Conservation (phyloP, 2,329 filamentous ascomycete species). For the Dactylellina drechsleri region DNA sequence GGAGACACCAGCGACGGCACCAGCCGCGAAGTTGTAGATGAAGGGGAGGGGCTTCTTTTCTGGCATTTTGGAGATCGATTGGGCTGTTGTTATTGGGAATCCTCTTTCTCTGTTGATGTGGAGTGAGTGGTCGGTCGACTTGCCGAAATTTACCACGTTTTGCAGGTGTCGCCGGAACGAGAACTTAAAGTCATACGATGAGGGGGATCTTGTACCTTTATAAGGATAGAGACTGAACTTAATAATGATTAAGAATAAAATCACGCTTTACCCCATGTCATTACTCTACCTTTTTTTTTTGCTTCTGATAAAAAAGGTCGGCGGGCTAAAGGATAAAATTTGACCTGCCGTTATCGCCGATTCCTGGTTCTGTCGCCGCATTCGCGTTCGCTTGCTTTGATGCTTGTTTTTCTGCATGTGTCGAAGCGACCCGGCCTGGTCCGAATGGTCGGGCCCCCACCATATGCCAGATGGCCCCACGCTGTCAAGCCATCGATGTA, state of each 20-base stretch:
- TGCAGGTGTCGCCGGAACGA: not conserved
- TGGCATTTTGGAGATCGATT: slow-evolving; percentile 67
- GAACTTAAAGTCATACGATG: not conserved
- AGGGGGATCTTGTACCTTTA: not conserved
- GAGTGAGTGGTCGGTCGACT: slow-evolving; percentile 33
- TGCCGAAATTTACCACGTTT: not conserved
- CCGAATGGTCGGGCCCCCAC: slow-evolving; percentile 2
- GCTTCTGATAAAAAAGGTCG: slow-evolving; percentile 32
- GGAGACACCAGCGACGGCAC: slow-evolving; percentile 96
- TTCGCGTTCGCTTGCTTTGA: slow-evolving; percentile 20
- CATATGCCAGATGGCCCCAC: slow-evolving; percentile 1
- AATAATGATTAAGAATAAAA: slow-evolving; percentile 7
- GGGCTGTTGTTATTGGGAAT: not conserved
- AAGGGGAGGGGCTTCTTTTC: slow-evolving; percentile 84
- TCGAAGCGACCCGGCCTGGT: not conserved
- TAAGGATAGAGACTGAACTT: not conserved
- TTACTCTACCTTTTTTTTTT: slow-evolving; percentile 23
- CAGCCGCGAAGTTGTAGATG: slow-evolving; percentile 92
- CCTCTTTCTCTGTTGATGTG: not conserved
- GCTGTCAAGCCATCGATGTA: slow-evolving; percentile 2
- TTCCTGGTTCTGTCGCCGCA: slow-evolving; percentile 38
- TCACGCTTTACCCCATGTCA: slow-evolving; percentile 12
- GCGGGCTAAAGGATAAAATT: slow-evolving; percentile 34
- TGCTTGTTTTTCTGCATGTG: slow-evolving; percentile 24
- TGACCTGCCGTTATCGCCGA: slow-evolving; percentile 55